Base-by-base conservation (phyloP, 1,139 yeast species). In the Taphrina confusa region DNA sequence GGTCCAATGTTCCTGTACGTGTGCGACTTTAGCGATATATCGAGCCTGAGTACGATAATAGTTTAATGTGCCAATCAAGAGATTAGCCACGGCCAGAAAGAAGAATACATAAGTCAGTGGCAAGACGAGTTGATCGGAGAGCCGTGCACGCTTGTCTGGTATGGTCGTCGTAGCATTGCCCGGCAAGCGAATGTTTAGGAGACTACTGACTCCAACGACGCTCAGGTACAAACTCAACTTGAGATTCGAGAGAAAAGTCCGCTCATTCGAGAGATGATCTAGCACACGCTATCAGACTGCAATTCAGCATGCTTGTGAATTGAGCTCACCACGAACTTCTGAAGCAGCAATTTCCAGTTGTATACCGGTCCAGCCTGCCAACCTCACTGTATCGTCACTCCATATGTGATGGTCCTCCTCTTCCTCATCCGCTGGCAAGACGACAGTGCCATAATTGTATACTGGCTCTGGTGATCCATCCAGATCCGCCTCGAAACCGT, bases 201-300 rank as follows among this genome's bases (percentile, higher is more conserved):
- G 31, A 25, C 58, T 51, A 11, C 36, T 30, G 45, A 44, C 25
- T n/a, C 44, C 52, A 20, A 51, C 54, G 12, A 56, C 23, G 33
- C 46, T 28, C 14, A 56, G 31, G 22, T 34, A 33, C 20, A 56
- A 34, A 27, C 54, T 36, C 47, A 56, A 18, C 25, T 47, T 56
- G 31, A 56, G 46, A 8, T 46, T 31, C 6, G 60, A 56, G 28
- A 56, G 25, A 33, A 45, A 56, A 1, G 60, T 56, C 14, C 60
- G 54, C 16, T 56, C 60, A 31, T 56, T 56, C 37, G 60, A 49
- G 33, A 46, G 47, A 30, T 56, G 60, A 27, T 56, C 60, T 50
- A 47, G 14, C 23, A 36, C 8, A 8, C 8, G 18, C 40, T 36
- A 6, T 9, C 12, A 9, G 12, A 30, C 12, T 30, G 9, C n/a